phyloP scores from a whole-genome alignment of 345 rosid species.

The Moringa oleifera region DNA sequence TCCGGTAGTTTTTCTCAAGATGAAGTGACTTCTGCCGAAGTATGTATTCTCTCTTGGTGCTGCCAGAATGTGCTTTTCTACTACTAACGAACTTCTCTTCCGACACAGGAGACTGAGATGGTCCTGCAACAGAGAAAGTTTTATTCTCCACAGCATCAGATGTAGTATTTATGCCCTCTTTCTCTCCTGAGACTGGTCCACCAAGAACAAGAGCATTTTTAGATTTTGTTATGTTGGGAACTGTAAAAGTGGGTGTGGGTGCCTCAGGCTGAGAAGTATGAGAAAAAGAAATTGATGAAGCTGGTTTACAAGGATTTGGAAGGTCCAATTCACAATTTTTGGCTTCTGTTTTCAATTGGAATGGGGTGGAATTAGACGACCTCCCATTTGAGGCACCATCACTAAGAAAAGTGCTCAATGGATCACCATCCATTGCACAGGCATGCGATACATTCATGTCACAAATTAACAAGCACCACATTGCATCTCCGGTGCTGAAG shows the following conservation, averaged over 20 bases:
- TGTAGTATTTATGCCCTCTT: constrained; percentile 37
- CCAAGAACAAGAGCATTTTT: constrained; percentile 33
- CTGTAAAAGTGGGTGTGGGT: constrained; percentile 29
- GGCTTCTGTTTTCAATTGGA: constrained; percentile 35
- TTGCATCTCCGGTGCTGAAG: constrained; percentile 89
- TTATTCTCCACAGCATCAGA: constrained; percentile 44
- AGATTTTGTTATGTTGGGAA: constrained; percentile 31
- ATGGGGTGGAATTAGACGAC: constrained; percentile 22
- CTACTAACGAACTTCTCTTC: constrained; percentile 60
- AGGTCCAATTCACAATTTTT: constrained; percentile 39
- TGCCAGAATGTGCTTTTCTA: constrained; percentile 53
- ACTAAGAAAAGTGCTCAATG: constrained; percentile 35
- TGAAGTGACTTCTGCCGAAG: constrained; percentile 72
- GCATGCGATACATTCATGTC: constrained; percentile 97
- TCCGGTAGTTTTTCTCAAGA: constrained; percentile 50
- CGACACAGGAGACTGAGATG: constrained; percentile 45
- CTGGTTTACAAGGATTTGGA: constrained; percentile 39
- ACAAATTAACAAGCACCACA: constrained; percentile 92
- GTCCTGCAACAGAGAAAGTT: constrained; percentile 33
- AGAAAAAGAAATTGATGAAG: constrained; percentile 36
- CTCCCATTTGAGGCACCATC: constrained; percentile 32
- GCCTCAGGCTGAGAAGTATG: constrained; percentile 39
- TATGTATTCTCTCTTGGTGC: constrained; percentile 60
- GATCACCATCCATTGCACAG: constrained; percentile 78
- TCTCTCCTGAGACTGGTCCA: constrained; percentile 41